phyloP scores from a whole-genome alignment of 1,284 basidiomycete genomes.

The Meripilus lineatus region DNA sequence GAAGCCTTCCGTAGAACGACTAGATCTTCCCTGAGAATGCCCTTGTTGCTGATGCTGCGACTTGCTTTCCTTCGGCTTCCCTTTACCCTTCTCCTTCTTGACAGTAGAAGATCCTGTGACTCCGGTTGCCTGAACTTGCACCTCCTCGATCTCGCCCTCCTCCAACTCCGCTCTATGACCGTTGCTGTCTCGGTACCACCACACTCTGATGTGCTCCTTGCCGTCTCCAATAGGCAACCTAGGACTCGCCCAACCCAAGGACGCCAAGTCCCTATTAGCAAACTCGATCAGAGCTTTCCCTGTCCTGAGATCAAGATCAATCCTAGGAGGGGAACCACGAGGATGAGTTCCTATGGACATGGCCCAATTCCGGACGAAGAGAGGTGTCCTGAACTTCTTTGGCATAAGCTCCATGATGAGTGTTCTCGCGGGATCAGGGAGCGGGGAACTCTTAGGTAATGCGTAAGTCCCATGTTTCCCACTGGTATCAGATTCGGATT shows the following conservation, averaged over 20 bases:
- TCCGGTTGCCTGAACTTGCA: constrained; percentile 1
- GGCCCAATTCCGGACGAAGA: constrained; percentile 39
- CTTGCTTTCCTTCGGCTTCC: constrained; percentile 14
- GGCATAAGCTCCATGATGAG: constrained; percentile 58
- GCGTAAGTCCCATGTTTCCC: constrained; percentile 15
- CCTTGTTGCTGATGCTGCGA: constrained; percentile 1
- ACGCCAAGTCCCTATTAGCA: constrained; percentile 36
- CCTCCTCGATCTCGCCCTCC: constrained; percentile 25
- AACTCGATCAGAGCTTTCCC: constrained; percentile 56
- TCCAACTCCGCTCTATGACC: constrained; percentile 22
- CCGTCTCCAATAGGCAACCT: constrained; percentile 40
- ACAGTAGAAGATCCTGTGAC: constrained; percentile 4
- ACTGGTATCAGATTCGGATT: constrained; percentile 14
- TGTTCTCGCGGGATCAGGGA: constrained; percentile 26
- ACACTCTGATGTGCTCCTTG: constrained; percentile 43
- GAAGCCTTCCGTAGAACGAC: neutral
- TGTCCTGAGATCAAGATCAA: constrained; percentile 30
- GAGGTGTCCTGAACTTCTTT: constrained; percentile 38
- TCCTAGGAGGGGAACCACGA: constrained; percentile 32
- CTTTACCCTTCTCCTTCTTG: constrained; percentile 16
- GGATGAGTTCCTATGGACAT: constrained; percentile 31
- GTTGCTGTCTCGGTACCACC: constrained; percentile 40
- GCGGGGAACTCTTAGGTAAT: constrained; percentile 16
- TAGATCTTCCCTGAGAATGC: neutral
- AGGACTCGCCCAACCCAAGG: constrained; percentile 47